Evolutionary conservation across 2,329 filamentous ascomycete species (phyloP).

Genomic region (Rutstroemia sp.): DNA sequence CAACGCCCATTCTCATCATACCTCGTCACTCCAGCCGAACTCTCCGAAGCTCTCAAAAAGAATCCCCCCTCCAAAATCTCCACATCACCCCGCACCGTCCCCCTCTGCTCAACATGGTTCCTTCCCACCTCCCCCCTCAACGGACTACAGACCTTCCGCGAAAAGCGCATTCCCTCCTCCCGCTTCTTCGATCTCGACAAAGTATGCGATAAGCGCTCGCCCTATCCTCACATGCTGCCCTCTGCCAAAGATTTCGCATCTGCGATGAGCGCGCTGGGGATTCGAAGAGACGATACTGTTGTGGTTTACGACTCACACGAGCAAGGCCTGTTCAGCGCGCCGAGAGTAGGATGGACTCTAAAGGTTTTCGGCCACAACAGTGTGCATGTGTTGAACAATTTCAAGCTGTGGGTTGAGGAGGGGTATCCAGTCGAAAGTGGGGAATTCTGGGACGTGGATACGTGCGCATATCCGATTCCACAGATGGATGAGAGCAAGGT

Average conservation of each 20-base stretch:
- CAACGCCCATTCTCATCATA: slow-evolving; percentile 42
- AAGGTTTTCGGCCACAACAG: slow-evolving; percentile 80
- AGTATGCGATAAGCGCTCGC: slow-evolving; percentile 77
- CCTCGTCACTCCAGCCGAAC: slow-evolving; percentile 76
- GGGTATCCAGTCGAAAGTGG: slow-evolving; percentile 79
- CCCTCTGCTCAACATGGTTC: slow-evolving; percentile 92
- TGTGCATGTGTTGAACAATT: slow-evolving; percentile 93
- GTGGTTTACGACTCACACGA: slow-evolving; percentile 94
- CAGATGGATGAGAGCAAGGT: slow-evolving; percentile 55
- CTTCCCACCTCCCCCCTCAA: slow-evolving; percentile 84
- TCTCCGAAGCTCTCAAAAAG: slow-evolving; percentile 72
- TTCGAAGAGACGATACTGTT: slow-evolving; percentile 77
- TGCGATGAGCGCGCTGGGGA: slow-evolving; percentile 84
- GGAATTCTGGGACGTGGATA: slow-evolving; percentile 59
- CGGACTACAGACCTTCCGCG: slow-evolving; percentile 72
- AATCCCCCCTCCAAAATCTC: slow-evolving; percentile 75
- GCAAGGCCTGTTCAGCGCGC: slow-evolving; percentile 88
- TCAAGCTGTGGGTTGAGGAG: slow-evolving; percentile 84
- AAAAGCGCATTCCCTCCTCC: slow-evolving; percentile 78
- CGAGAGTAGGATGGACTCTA: slow-evolving; percentile 89
- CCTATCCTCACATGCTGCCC: slow-evolving; percentile 96
- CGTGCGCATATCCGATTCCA: slow-evolving; percentile 56
- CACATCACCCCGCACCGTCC: slow-evolving; percentile 74
- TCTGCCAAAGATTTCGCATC: slow-evolving; percentile 71
- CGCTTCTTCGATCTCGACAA: slow-evolving; percentile 96